phyloP scores from a whole-genome alignment of 805 yeast species.

The Zygoascus biomembranicola region DNA sequence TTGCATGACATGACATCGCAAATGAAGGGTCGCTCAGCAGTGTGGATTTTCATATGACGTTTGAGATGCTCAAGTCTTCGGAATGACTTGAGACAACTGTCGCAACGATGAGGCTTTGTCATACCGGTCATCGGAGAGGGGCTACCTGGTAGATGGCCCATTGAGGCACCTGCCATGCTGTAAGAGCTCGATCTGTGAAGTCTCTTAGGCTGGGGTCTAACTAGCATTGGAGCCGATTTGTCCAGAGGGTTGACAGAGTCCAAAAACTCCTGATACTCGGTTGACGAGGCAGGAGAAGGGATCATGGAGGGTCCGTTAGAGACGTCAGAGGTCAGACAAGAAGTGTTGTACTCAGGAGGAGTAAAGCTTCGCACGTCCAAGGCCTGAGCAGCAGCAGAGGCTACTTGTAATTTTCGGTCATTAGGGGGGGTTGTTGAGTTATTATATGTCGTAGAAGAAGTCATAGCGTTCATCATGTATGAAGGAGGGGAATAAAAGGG shows the following conservation, averaged over 20 bases:
- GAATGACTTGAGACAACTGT: slow-evolving; percentile 30
- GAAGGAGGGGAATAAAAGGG: slow-evolving; percentile 29
- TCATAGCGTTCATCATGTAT: slow-evolving; percentile 10
- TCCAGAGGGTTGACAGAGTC: not conserved
- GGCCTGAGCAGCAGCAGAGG: slow-evolving; percentile 12
- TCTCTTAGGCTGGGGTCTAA: not conserved
- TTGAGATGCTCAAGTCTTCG: slow-evolving; percentile 36
- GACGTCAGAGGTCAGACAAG: not conserved
- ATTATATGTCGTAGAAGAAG: not conserved
- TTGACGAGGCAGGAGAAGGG: not conserved
- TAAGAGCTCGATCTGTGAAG: not conserved
- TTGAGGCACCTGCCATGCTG: not conserved
- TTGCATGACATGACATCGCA: slow-evolving; percentile 52
- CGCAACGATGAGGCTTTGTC: slow-evolving; percentile 21
- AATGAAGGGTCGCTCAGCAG: slow-evolving; percentile 66
- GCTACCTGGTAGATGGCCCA: not conserved
- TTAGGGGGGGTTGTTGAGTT: not conserved
- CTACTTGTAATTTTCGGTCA: slow-evolving; percentile 3
- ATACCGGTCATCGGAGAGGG: not conserved
- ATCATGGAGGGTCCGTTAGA: not conserved
- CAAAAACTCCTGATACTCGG: not conserved
- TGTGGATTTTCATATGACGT: slow-evolving; percentile 64
- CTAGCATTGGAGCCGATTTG: not conserved
- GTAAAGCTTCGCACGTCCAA: slow-evolving; percentile 12
- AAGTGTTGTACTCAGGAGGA: slow-evolving; percentile 6